Evolutionary conservation across 2,329 filamentous ascomycete genomes (phyloP).

Genomic region (Cercospora sojina): DNA sequence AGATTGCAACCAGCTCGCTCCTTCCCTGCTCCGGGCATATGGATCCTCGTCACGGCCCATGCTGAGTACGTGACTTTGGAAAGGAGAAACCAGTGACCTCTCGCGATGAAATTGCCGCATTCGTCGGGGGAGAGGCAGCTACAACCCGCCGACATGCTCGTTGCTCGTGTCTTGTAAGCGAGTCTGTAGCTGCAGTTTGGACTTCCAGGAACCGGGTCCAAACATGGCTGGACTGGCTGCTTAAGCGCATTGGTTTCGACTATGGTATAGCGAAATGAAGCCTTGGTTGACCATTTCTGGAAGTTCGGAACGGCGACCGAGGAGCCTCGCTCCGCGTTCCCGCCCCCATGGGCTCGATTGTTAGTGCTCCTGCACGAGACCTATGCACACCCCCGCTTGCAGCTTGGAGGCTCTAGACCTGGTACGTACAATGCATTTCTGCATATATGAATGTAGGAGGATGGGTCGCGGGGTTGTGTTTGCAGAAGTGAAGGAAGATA

Average conservation of each 20-base stretch:
- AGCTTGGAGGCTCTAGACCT: constrained; percentile 2
- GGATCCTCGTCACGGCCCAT: neutral
- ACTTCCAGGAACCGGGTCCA: neutral
- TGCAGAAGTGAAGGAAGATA: neutral
- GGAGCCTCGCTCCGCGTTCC: constrained; percentile 4
- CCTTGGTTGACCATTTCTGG: neutral
- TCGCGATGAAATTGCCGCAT: neutral
- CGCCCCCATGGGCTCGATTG: neutral
- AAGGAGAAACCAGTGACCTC: neutral
- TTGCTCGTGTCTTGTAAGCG: neutral
- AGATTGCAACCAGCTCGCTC: neutral
- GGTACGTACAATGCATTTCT: constrained; percentile 1
- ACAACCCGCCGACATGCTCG: neutral
- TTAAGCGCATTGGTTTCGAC: neutral
- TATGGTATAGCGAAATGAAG: constrained; percentile 3
- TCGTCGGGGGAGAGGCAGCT: neutral
- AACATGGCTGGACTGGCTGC: neutral
- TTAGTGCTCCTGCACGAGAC: neutral
- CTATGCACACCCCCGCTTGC: constrained; percentile 7
- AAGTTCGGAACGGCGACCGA: constrained; percentile 15
- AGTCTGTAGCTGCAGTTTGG: neutral
- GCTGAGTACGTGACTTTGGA: neutral
- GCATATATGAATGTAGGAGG: neutral
- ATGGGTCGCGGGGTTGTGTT: neutral
- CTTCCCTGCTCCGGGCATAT: neutral